phyloP scores from a whole-genome alignment of 768 basidiomycete species.

The Xerocomus spinulosus region DNA sequence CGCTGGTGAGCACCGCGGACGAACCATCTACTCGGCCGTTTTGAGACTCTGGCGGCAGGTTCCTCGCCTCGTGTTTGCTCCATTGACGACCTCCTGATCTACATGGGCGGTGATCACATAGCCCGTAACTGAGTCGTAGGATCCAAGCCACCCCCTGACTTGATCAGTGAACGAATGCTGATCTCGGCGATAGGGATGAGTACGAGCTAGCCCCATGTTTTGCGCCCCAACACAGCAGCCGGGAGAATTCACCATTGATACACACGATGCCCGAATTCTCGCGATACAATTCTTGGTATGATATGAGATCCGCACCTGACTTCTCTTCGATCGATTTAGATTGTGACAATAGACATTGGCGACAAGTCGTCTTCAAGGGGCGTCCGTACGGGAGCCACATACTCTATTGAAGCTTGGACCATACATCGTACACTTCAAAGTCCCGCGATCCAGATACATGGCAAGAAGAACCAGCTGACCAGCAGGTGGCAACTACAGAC shows the following conservation, averaged over 20 bases:
- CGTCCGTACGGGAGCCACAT: neutral
- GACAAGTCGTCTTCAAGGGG: neutral
- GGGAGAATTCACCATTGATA: neutral
- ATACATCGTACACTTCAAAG: constrained; percentile 1
- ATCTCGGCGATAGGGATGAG: neutral
- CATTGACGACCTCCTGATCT: neutral
- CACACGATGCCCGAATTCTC: neutral
- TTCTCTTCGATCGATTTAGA: neutral
- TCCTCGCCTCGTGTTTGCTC: too few relatives aligned
- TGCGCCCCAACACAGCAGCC: neutral
- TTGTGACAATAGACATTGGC: neutral
- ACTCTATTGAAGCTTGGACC: neutral
- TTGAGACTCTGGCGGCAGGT: too few relatives aligned
- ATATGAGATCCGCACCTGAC: neutral
- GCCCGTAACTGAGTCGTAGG: too few relatives aligned
- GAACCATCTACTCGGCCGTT: too few relatives aligned
- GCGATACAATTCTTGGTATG: neutral
- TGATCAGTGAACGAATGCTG: neutral
- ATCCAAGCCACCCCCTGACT: too few relatives aligned
- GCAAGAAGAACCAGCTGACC: constrained; percentile 1
- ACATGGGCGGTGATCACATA: neutral
- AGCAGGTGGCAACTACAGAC: neutral
- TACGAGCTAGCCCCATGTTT: neutral
- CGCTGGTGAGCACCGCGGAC: constrained; percentile 12
- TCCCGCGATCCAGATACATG: constrained; percentile 1